phyloP scores from a whole-genome alignment of 352 stramenopile genomes.

The Phytophthora tubulina region DNA sequence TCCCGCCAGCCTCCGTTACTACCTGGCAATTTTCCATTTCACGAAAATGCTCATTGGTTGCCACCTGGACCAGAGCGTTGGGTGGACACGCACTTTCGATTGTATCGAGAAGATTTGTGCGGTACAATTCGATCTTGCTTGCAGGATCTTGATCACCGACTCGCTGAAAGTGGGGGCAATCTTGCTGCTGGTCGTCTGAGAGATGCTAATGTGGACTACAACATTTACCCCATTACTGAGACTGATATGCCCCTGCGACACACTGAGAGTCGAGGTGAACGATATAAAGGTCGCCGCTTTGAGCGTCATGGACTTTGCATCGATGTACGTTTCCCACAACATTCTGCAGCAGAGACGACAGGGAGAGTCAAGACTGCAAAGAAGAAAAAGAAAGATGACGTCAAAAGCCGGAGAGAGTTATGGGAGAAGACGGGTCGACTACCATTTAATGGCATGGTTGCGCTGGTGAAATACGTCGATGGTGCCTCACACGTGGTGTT shows the following conservation, averaged over 20 bases:
- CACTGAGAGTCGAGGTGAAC: constrained; percentile 36
- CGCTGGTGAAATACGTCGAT: constrained; percentile 35
- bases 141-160: constrained; percentile 41
- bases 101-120: constrained; percentile 57
- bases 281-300: constrained; percentile 22
- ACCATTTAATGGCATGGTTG: constrained; percentile 47
- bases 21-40: constrained; percentile 51
- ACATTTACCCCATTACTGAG: constrained; percentile 36
- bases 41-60: constrained; percentile 53
- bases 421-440: constrained; percentile 51
- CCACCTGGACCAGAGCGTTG: constrained; percentile 48
- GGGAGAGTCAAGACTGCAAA: constrained; percentile 9
- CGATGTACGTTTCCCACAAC: constrained; percentile 42
- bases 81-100: constrained; percentile 58
- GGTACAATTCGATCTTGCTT: constrained; percentile 45
- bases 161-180: constrained; percentile 18
- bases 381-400: constrained; percentile 29
- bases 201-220: constrained; percentile 47
- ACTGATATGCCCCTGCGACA: constrained; percentile 34
- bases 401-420: constrained; percentile 28
- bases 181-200: constrained; percentile 28
- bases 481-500: constrained; percentile 40
- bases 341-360: constrained; percentile 33
- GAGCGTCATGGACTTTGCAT: constrained; percentile 46
- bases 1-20: constrained; percentile 36